Conservation (phyloP, 1,284 basidiomycete species). For the Rugosomyces carneus region DNA sequence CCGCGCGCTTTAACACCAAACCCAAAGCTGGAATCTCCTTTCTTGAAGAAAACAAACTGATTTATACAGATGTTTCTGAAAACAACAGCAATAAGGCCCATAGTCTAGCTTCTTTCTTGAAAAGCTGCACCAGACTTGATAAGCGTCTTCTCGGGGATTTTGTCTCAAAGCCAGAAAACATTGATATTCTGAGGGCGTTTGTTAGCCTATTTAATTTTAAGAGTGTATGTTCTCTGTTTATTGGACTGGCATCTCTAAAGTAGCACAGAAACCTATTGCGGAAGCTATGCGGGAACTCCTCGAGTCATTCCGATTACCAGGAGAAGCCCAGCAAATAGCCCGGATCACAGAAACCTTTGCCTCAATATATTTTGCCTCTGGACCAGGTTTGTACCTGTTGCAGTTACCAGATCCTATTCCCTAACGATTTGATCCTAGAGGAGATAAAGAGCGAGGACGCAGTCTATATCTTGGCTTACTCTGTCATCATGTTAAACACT, state of each 20-base stretch:
- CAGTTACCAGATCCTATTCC: slow-evolving; percentile 1
- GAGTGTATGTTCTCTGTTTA: slow-evolving; percentile 47
- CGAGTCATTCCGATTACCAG: slow-evolving; percentile 92
- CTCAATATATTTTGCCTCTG: slow-evolving; percentile 80
- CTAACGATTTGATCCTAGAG: slow-evolving; percentile 33
- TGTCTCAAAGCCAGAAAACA: slow-evolving; percentile 85
- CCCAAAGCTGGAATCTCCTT: slow-evolving; percentile 91
- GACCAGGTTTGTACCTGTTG: slow-evolving; percentile 52
- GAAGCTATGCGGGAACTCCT: slow-evolving; percentile 94
- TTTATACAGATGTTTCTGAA: slow-evolving; percentile 62
- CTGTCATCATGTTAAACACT: slow-evolving; percentile 98
- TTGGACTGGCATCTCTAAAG: not conserved
- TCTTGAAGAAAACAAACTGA: slow-evolving; percentile 82
- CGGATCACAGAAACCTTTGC: slow-evolving; percentile 97
- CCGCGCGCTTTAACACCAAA: slow-evolving; percentile 90
- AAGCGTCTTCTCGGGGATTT: slow-evolving; percentile 95
- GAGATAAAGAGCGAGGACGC: slow-evolving; percentile 92
- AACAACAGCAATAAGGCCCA: slow-evolving; percentile 49
- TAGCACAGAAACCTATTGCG: slow-evolving; percentile 78
- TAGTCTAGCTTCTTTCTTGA: slow-evolving; percentile 81
- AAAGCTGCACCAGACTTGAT: slow-evolving; percentile 81
- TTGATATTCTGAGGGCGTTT: slow-evolving; percentile 84
- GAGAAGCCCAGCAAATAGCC: slow-evolving; percentile 91
- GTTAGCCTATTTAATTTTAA: slow-evolving; percentile 89
- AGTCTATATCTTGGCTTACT: slow-evolving; percentile 91